Percentiles rank a stretch among this genome's conserved stretches.
Evolutionary conservation across 345 rosid genomes (phyloP).

Genomic region (Rubroshorea leprosula): DNA sequence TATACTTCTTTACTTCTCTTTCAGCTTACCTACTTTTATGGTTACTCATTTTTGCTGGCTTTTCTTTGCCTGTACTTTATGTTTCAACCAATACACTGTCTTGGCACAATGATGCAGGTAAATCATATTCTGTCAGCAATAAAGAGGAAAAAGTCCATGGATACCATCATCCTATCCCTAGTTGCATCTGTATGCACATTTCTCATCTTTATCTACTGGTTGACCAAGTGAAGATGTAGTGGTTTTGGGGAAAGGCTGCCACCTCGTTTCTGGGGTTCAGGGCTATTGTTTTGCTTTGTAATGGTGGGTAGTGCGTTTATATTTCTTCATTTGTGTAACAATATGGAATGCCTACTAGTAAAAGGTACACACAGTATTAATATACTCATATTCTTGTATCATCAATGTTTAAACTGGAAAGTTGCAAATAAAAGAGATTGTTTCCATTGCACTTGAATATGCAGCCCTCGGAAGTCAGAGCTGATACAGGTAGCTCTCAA

Average conservation of each 20-base stretch:
- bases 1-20: no score
- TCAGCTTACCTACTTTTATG: no score
- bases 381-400: no score
- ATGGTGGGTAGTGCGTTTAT: no score
- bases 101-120: constrained; percentile 51
- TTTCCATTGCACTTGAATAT: no score
- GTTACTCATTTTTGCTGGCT: not conserved
- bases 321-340: no score
- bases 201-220: constrained; percentile 89
- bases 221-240: constrained; percentile 56
- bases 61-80: not conserved
- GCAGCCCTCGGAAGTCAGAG: no score
- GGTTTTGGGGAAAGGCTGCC: constrained; percentile 15
- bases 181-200: constrained; percentile 94
- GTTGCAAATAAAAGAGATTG: no score
- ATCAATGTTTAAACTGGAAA: no score
- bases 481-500: no score
- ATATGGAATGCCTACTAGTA: no score
- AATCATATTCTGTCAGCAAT: constrained; percentile 71
- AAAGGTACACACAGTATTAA: no score
- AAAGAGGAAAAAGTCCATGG: constrained; percentile 96
- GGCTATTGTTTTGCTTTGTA: constrained; percentile 10
- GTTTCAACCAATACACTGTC: not conserved
- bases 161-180: constrained; percentile 82
- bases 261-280: constrained; percentile 5